Evolutionary conservation across 495 filamentous ascomycete species (phyloP).

Genomic region (Xylaria castorea): DNA sequence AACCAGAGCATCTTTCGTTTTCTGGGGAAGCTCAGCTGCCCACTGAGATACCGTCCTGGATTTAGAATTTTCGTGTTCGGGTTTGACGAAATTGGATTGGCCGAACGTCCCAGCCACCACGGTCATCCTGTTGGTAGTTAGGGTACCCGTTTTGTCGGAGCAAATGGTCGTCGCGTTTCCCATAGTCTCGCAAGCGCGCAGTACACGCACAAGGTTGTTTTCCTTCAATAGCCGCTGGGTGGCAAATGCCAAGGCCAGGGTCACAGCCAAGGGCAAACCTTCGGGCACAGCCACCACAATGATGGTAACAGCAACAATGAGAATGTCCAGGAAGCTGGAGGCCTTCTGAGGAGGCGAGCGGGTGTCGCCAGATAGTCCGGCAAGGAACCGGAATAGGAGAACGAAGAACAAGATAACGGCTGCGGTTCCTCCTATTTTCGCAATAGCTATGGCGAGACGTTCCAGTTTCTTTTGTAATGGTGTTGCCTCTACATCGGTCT

Average conservation of each 20-base stretch:
- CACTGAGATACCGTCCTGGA: slow-evolving; percentile 62
- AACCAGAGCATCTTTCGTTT: slow-evolving; percentile 62
- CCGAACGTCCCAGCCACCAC: slow-evolving; percentile 74
- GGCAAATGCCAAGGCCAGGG: slow-evolving; percentile 80
- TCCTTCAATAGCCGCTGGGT: slow-evolving; percentile 82
- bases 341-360: slow-evolving; percentile 65
- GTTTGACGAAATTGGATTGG: slow-evolving; percentile 63
- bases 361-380: slow-evolving; percentile 56
- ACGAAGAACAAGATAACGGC: slow-evolving; percentile 74
- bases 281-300: slow-evolving; percentile 86
- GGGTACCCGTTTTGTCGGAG: slow-evolving; percentile 85
- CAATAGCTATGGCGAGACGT: slow-evolving; percentile 76
- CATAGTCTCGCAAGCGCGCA: slow-evolving; percentile 86
- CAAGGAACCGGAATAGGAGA: slow-evolving; percentile 78
- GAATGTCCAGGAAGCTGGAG: slow-evolving; percentile 77
- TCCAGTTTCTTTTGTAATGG: slow-evolving; percentile 81
- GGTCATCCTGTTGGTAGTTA: slow-evolving; percentile 79
- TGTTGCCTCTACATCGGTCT: slow-evolving; percentile 76
- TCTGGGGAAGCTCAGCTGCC: slow-evolving; percentile 58
- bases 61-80: slow-evolving; percentile 32
- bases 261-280: slow-evolving; percentile 81
- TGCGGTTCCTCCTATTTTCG: slow-evolving; percentile 73
- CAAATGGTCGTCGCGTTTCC: slow-evolving; percentile 85
- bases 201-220: slow-evolving; percentile 77
- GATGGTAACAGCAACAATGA: slow-evolving; percentile 82